Evolutionary conservation across 164 flowering plant species (phyloP).

Genomic region (Vitis rupestris): DNA sequence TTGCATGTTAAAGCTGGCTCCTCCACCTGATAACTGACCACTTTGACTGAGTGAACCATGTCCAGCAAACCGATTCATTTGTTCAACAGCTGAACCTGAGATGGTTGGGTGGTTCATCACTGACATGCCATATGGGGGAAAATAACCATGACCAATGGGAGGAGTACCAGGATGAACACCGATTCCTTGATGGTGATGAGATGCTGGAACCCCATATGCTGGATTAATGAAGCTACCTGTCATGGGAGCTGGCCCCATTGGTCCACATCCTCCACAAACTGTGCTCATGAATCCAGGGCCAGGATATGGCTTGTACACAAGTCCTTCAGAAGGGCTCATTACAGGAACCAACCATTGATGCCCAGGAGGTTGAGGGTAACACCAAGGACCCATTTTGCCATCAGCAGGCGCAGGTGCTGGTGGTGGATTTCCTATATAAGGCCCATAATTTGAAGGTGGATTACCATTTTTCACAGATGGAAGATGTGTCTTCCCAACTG

Average conservation of each 20-base stretch:
- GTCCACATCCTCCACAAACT: constrained; percentile 46
- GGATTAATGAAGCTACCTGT: constrained; percentile 33
- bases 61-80: constrained; percentile 31
- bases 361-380: constrained; percentile 50
- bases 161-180: constrained; percentile 34
- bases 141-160: constrained; percentile 40
- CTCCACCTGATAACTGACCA: constrained; percentile 30
- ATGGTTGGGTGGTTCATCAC: constrained; percentile 40
- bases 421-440: constrained; percentile 23
- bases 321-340: constrained; percentile 96
- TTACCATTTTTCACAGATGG: constrained; percentile 34
- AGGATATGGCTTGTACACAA: constrained; percentile 84
- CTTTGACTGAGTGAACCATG: constrained; percentile 22
- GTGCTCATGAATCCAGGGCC: constrained; percentile 59
- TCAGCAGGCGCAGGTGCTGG: constrained; percentile 31
- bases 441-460: constrained; percentile 33
- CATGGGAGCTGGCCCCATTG: constrained; percentile 30
- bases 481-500: constrained; percentile 42
- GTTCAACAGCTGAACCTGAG: constrained; percentile 51
- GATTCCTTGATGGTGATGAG: constrained; percentile 41
- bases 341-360: constrained; percentile 94
- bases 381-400: constrained; percentile 42
- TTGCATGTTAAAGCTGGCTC: constrained; percentile 24
- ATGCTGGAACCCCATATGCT: constrained; percentile 43
- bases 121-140: constrained; percentile 66